phyloP scores from a whole-genome alignment of 495 filamentous ascomycete species.

The Durotheca rogersii region DNA sequence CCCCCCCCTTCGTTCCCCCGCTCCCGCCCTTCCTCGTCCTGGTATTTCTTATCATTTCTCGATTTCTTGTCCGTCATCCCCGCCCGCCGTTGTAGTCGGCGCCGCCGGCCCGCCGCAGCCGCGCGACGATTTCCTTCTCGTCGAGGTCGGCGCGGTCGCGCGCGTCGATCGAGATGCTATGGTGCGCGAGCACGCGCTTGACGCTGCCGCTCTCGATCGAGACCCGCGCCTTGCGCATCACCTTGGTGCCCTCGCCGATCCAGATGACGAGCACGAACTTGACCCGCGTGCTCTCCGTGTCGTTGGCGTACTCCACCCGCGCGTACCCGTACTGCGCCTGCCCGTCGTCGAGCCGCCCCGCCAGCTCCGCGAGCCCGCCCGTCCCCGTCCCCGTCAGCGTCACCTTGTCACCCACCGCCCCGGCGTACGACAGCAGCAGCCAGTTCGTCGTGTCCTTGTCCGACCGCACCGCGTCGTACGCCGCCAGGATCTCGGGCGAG shows the following conservation, averaged over 20 bases:
- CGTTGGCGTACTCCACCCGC: slow-evolving; percentile 60
- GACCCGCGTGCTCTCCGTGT: slow-evolving; percentile 57
- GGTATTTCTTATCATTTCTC: too few species aligned
- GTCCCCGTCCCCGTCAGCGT: slow-evolving; percentile 48
- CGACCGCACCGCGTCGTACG: slow-evolving; percentile 54
- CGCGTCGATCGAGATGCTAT: slow-evolving; percentile 55
- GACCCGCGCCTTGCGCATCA: slow-evolving; percentile 61
- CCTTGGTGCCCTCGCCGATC: slow-evolving; percentile 56
- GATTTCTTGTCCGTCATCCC: slow-evolving; percentile 27
- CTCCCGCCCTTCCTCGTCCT: too few species aligned
- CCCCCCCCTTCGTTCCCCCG: too few species aligned
- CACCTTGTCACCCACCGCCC: slow-evolving; percentile 48
- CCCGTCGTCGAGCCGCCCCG: slow-evolving; percentile 43
- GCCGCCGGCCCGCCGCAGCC: slow-evolving; percentile 56
- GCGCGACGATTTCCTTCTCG: slow-evolving; percentile 52
- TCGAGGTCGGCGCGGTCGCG: slow-evolving; percentile 52
- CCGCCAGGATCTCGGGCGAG: slow-evolving; percentile 48
- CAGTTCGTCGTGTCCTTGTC: slow-evolving; percentile 59
- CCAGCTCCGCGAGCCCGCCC: slow-evolving; percentile 54
- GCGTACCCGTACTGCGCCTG: slow-evolving; percentile 60
- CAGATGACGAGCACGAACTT: slow-evolving; percentile 60
- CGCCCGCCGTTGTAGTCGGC: slow-evolving; percentile 61
- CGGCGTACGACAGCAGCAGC: slow-evolving; percentile 57
- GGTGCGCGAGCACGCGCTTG: slow-evolving; percentile 55
- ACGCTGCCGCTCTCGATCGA: slow-evolving; percentile 58